phyloP scores from a whole-genome alignment of 1,139 yeast species.

The Debaryomyces coudertii region DNA sequence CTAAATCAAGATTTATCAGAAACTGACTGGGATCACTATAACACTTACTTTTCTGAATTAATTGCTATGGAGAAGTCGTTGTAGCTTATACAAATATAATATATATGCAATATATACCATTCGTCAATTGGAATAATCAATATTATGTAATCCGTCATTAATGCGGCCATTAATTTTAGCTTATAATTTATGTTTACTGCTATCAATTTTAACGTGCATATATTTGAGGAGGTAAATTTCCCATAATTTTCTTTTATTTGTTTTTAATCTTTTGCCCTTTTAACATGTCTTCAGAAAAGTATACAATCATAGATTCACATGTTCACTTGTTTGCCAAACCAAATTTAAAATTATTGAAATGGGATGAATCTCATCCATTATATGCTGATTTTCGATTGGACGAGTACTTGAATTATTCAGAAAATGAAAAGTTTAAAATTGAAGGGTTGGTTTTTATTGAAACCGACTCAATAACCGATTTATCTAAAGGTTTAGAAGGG shows the following conservation, averaged over 20 bases:
- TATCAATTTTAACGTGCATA: too few species aligned
- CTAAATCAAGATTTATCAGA: constrained; percentile 25
- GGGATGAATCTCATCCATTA: constrained; percentile 5
- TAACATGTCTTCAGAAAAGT: background rate
- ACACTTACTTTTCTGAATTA: background rate
- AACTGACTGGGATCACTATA: constrained; percentile 7
- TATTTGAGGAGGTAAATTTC: background rate
- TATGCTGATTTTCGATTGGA: constrained; percentile 3
- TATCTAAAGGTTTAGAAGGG: constrained; percentile 3
- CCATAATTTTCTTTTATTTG: background rate
- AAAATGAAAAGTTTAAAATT: constrained; percentile 2
- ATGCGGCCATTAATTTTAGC: too few species aligned
- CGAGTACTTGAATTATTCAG: background rate
- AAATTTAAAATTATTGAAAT: constrained; percentile 6
- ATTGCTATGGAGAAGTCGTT: constrained; percentile 1
- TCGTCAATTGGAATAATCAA: too few species aligned
- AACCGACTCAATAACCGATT: constrained; percentile 4
- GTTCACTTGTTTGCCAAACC: constrained; percentile 8
- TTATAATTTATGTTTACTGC: too few species aligned
- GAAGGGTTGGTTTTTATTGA: constrained; percentile 10
- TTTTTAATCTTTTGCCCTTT: background rate
- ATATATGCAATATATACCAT: background rate
- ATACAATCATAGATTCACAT: constrained; percentile 10
- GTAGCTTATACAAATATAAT: background rate
- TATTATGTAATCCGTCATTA: too few species aligned